Evolutionary conservation across 176 grass and related monocot species (phyloP).

Genomic region (Cenchrus americanus): DNA sequence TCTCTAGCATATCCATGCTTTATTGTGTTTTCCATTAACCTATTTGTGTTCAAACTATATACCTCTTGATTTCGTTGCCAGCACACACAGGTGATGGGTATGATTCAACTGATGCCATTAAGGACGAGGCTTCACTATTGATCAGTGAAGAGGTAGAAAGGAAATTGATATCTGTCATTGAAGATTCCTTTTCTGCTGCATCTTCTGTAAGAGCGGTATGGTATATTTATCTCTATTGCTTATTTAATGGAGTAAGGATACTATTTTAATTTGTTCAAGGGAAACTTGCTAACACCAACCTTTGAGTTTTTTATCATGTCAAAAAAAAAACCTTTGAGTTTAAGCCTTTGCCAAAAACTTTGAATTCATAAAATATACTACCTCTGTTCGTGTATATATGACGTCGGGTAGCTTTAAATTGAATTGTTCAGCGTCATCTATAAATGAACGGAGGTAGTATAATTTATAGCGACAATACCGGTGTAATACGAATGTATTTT

Average conservation of each 20-base stretch:
- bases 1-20: slow-evolving; percentile 17
- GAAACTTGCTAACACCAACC: too few species aligned
- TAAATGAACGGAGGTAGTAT: too few species aligned
- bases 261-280: background rate
- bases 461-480: background rate
- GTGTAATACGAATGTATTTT: background rate
- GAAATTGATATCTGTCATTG: slow-evolving; percentile 62
- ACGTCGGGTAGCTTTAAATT: too few species aligned
- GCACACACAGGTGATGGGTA: slow-evolving; percentile 46
- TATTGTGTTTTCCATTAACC: background rate
- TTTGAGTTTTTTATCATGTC: too few species aligned
- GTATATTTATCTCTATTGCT: slow-evolving; percentile 26
- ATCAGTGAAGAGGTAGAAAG: slow-evolving; percentile 69
- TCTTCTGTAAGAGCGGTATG: slow-evolving; percentile 71
- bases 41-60: slow-evolving; percentile 8
- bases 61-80: slow-evolving; percentile 14
- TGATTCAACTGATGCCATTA: slow-evolving; percentile 54
- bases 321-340: too few species aligned
- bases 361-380: background rate
- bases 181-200: slow-evolving; percentile 65
- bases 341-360: too few species aligned
- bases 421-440: too few species aligned
- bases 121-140: slow-evolving; percentile 57
- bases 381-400: too few species aligned
- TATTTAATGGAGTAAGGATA: background rate